Evolutionary conservation across 139 green algal species (phyloP).

Genomic region (Chlorella sp.): DNA sequence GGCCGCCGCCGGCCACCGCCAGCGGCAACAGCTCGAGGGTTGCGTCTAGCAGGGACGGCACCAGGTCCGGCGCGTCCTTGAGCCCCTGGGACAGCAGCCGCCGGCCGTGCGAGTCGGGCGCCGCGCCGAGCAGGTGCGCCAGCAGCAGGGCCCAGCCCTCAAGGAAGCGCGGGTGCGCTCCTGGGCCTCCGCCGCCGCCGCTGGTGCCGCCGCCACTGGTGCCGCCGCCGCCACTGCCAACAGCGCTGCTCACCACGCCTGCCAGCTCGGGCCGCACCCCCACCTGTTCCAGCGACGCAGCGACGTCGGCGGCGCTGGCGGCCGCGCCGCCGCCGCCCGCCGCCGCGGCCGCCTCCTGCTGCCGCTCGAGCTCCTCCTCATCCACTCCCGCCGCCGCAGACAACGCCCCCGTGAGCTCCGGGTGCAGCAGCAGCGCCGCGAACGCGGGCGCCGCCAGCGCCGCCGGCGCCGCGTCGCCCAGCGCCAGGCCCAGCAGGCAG

Average conservation of each 20-base stretch:
- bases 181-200: conserved; percentile 2
- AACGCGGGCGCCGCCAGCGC: conserved; percentile 23
- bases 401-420: conserved; percentile 33
- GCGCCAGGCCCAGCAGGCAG: conserved; percentile 30
- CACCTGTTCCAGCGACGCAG: conserved; percentile 28
- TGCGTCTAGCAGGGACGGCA: conserved; percentile 36
- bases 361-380: conserved; percentile 21
- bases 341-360: not conserved
- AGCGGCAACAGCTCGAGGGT: conserved; percentile 32
- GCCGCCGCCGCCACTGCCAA: not conserved
- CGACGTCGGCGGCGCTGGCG: conserved; percentile 9
- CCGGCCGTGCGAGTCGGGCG: conserved; percentile 19
- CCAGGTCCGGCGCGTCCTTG: conserved; percentile 25
- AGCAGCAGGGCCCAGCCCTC: conserved; percentile 38
- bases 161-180: conserved; percentile 23
- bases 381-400: conserved; percentile 19
- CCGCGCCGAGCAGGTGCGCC: conserved; percentile 31
- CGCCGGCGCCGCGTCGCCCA: not conserved
- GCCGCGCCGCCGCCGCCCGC: not conserved
- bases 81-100: conserved; percentile 18
- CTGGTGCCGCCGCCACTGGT: not conserved
- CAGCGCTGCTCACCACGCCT: conserved; percentile 4
- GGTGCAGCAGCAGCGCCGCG: conserved; percentile 42
- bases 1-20: not conserved
- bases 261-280: conserved; percentile 42